Base-by-base conservation (phyloP, 2,329 filamentous ascomycete species). In the Rhytidhysteron rufulum region DNA sequence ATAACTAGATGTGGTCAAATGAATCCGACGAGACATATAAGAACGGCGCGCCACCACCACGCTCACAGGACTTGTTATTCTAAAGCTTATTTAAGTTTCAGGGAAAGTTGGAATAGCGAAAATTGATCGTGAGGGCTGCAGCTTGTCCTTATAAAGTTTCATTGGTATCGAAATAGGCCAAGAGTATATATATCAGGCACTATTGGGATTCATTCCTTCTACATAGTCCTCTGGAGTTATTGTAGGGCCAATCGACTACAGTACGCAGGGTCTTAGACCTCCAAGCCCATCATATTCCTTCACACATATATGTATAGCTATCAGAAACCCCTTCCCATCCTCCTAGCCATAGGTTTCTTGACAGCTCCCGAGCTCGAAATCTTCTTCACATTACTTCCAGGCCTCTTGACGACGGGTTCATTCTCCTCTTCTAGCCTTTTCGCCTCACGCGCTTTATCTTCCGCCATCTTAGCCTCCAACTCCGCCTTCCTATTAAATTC, bases 401-500 rank as follows among this genome's bases (percentile, higher is more conserved):
- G 41, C 42, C 55, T 57, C 45, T 51, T 61, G 2, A 58, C 44
- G 32, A 58, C 24, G 3, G 57, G 58, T 17, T 53, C 58, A 20
- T 35, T 55, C 45, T 63, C 56, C 43, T 68, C 65, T 31, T 65
- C 58, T 32, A 66, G 47, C 31, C 73, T 68, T 45, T 79, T 72
- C 52, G 85, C 78, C 47, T 86, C 82, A 16, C 74, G 70, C 42
- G 79, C 78, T 63, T 88, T 88, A 60, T 96, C 90, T 49, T 85
- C 83, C 1, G 85, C 88, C 86, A 96, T 96, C 67, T 95, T 81
- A 3, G 85, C 77, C 69, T 96, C 90, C 47, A 96, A 90, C 67
- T 96, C 90, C 77, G 95, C 89, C 65, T 86, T 89, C 37, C 82
- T 77, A 60, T 95, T 96, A 63, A 95, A 95, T 63, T 96, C 91